A percentile compares a stretch with the other conserved stretches of the same genome.
Evolutionary conservation across 805 yeast genomes (phyloP).

Genomic region (Clavispora carvajalis): DNA sequence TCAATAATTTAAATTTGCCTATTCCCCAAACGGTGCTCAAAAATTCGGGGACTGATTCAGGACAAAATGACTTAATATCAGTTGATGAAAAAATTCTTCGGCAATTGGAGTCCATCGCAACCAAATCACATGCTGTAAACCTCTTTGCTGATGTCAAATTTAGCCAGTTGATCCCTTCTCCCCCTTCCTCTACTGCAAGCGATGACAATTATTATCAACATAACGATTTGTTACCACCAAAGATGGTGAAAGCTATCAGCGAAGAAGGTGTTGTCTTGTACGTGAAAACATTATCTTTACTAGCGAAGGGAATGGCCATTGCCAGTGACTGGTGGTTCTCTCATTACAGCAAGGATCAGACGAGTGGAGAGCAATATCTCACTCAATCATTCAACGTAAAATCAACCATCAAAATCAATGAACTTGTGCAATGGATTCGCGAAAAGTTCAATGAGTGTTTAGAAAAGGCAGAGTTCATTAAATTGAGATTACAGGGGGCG

Average conservation of each 20-base stretch:
- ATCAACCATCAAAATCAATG: slow-evolving; percentile 44
- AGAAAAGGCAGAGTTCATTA: slow-evolving; percentile 80
- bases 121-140: slow-evolving; percentile 85
- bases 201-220: slow-evolving; percentile 34
- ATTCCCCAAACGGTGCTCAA: slow-evolving; percentile 20
- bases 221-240: slow-evolving; percentile 49
- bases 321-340: slow-evolving; percentile 90
- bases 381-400: slow-evolving; percentile 15
- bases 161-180: slow-evolving; percentile 74
- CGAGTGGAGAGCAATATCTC: slow-evolving; percentile 7
- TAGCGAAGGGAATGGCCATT: slow-evolving; percentile 79
- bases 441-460: slow-evolving; percentile 83
- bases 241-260: slow-evolving; percentile 54
- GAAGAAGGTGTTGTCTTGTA: slow-evolving; percentile 85
- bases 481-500: slow-evolving; percentile 50
- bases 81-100: slow-evolving; percentile 36
- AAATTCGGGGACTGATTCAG: slow-evolving; percentile 6
- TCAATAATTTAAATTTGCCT: slow-evolving; percentile 32
- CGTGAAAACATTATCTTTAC: slow-evolving; percentile 73
- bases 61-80: slow-evolving; percentile 4
- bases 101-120: slow-evolving; percentile 68
- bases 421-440: slow-evolving; percentile 86
- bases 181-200: slow-evolving; percentile 44
- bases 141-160: slow-evolving; percentile 89
- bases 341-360: slow-evolving; percentile 17